These are phyloP conservation scores for Lasiodiplodia sp. DNA, from an alignment of 2,329 filamentous ascomycete genomes.

Conservation along the genomic window DNA sequence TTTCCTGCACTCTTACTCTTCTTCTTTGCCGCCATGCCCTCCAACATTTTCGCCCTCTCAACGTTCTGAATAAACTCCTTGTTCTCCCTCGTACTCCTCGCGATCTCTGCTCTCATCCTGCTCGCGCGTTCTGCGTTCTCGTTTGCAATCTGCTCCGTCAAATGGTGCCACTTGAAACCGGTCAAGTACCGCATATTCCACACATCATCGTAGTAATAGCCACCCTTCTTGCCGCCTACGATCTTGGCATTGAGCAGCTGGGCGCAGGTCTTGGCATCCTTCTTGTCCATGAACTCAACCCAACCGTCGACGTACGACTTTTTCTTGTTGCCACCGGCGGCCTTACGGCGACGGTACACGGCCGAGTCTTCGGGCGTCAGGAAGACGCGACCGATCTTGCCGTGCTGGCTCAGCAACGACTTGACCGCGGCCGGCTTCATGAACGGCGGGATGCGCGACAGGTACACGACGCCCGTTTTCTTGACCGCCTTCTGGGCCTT, in stretches of 20 bases:
- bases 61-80: conserved; percentile 81
- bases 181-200: conserved; percentile 85
- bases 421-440: conserved; percentile 85
- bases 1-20: conserved; percentile 60
- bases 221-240: conserved; percentile 84
- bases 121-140: conserved; percentile 82
- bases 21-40: conserved; percentile 67
- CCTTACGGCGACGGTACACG: conserved; percentile 70
- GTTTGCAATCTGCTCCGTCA: conserved; percentile 78
- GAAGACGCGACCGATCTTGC: conserved; percentile 78
- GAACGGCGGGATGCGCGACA: conserved; percentile 84
- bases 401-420: conserved; percentile 77
- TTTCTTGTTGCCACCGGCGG: conserved; percentile 82
- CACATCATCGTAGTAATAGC: conserved; percentile 84
- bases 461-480: conserved; percentile 81
- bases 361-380: conserved; percentile 77
- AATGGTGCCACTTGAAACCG: conserved; percentile 79
- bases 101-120: conserved; percentile 79
- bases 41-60: conserved; percentile 79
- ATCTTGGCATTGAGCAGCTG: conserved; percentile 78
- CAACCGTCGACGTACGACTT: conserved; percentile 83
- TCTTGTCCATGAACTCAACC: conserved; percentile 81
- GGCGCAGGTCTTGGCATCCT: conserved; percentile 77
- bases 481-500: conserved; percentile 72
- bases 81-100: conserved; percentile 78